Base-by-base conservation (phyloP, 2,329 filamentous ascomycete species). In the Hypoxylon rubiginosum region DNA sequence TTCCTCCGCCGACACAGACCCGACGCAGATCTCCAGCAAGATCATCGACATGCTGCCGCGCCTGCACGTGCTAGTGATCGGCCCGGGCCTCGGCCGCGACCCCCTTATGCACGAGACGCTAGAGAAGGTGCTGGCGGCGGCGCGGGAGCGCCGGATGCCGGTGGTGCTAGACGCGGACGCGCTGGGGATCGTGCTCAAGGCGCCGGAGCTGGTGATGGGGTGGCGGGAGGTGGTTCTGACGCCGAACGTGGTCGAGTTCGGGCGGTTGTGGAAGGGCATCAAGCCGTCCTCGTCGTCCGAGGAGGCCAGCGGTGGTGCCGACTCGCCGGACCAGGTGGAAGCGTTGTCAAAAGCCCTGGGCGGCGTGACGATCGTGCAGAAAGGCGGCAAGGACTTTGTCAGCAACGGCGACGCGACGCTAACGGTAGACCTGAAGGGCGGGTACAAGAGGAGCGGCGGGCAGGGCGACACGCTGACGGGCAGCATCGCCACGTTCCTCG, bases 391-490 rank as follows among this genome's bases (percentile, higher is more conserved):
- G 66, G 96, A 99, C 79, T 89, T 91, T 70, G 92, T 99, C 65
- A 93, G 91, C 2, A 92, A 97, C 73, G 93, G 94, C 11, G 83
- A 86, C 62, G 84, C 85, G 58, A 97, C 92, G n/a, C 80, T 94
- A 26, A 82, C 91, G 0, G 92, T 91, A 26, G 94, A 97, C 72
- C 81, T 94, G 2, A 81, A 88, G 74, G 96, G 96, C 8, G 95
- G 95, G 0, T 80, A 89, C 78, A 99, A 99, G 87, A 86, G 96
- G 70, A 95, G 92, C 62, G 96, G 95, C 51, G 96, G 96, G 0
- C 96, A 99, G 81, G 96, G 96, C 1, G 96, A 99, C 80, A 98
- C 96, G 3, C 82, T 99, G 70, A 98, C 96, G 0, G 96, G 96
- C 1, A 90, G 90, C 34, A 82, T 99, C 70, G 96, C 92, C 1